Percentiles rank a stretch among this genome's conserved stretches.
Conservation (phyloP, 2,329 filamentous ascomycete species). For the Fusarium siculi region DNA sequence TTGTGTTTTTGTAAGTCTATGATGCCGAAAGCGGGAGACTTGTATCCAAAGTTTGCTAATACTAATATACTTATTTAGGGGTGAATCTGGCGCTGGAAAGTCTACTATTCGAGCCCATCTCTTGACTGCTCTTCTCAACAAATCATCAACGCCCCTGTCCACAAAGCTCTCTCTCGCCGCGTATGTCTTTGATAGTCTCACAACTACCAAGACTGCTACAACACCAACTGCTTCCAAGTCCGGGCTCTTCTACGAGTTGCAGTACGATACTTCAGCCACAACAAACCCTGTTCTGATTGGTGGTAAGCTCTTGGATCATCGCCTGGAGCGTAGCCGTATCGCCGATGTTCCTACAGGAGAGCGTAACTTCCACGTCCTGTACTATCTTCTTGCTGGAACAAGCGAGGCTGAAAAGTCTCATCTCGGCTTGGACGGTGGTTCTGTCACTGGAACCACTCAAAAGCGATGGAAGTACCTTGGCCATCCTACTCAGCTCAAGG, state of each 20-base stretch:
- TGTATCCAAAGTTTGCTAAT: constrained; percentile 35
- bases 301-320: constrained; percentile 93
- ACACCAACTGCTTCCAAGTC: constrained; percentile 96
- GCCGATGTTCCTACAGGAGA: constrained; percentile 94
- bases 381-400: constrained; percentile 94
- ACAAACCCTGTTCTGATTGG: constrained; percentile 90
- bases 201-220: constrained; percentile 95
- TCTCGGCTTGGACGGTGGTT: constrained; percentile 69
- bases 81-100: constrained; percentile 96
- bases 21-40: background rate
- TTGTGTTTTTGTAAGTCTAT: constrained; percentile 84
- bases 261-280: constrained; percentile 91
- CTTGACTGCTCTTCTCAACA: constrained; percentile 84
- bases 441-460: constrained; percentile 62
- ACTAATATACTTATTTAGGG: constrained; percentile 62
- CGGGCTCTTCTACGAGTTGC: constrained; percentile 93
- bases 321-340: constrained; percentile 90
- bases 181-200: constrained; percentile 95
- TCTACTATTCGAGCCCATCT: constrained; percentile 93
- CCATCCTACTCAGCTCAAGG: constrained; percentile 95
- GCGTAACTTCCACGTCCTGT: constrained; percentile 94
- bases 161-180: constrained; percentile 92
- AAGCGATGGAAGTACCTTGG: constrained; percentile 97
- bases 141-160: constrained; percentile 91
- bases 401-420: constrained; percentile 91